phyloP scores from a whole-genome alignment of 129 eudicot species.

The Calendula officinalis region DNA sequence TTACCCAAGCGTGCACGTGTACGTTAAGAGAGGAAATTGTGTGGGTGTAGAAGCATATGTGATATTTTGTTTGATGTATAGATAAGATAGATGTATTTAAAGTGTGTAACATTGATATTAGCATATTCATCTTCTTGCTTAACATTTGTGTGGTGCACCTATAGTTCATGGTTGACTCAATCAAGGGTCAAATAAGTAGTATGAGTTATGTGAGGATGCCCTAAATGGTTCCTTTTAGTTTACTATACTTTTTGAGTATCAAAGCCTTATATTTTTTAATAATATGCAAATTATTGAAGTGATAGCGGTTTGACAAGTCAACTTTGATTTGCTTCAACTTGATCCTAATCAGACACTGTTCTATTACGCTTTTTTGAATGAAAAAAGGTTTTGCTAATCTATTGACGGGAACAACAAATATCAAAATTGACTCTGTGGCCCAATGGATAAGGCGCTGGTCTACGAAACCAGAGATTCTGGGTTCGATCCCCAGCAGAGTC shows the following conservation, averaged over 20 bases:
- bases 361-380: no score
- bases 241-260: no score
- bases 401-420: no score
- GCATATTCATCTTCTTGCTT: conserved; percentile 9
- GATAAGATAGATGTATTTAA: conserved; percentile 25
- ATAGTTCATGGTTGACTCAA: background rate
- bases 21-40: conserved; percentile 33
- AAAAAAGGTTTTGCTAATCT: no score
- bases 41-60: conserved; percentile 19
- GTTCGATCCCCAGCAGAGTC: conserved; percentile 84
- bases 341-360: no score
- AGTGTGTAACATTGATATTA: conserved; percentile 23
- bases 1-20: conserved; percentile 71
- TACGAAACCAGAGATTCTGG: conserved; percentile 82
- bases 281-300: no score
- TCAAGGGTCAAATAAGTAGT: no score
- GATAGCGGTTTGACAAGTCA: no score
- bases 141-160: background rate
- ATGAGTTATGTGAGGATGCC: no score
- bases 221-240: no score
- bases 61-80: conserved; percentile 10
- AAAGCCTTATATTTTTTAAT: no score
- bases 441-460: conserved; percentile 92
- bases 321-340: no score
- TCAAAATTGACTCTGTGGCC: conserved; percentile 68